Percentiles rank a stretch among this genome's conserved stretches.
Evolutionary conservation across 140 eudicot species (phyloP).

Genomic region (Flaveria floridana): DNA sequence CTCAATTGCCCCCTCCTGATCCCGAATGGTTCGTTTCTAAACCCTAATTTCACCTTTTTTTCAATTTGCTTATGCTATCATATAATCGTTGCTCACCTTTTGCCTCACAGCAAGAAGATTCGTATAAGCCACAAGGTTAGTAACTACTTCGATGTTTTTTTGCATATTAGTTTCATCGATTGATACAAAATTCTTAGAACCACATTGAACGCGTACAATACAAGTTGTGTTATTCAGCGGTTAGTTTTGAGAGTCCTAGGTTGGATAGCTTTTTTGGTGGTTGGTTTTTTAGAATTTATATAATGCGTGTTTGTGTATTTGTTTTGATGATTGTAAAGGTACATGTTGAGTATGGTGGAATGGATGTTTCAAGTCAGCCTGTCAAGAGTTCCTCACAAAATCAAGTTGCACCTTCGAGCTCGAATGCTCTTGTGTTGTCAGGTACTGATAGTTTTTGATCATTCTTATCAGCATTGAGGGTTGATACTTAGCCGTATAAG

Average conservation of each 20-base stretch:
- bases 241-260: background rate
- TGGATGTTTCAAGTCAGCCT: slow-evolving; percentile 37
- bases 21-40: slow-evolving; percentile 48
- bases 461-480: slow-evolving; percentile 13
- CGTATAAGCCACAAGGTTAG: slow-evolving; percentile 82
- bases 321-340: slow-evolving; percentile 40
- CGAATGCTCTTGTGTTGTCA: slow-evolving; percentile 71
- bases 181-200: background rate
- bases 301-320: background rate
- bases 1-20: slow-evolving; percentile 78
- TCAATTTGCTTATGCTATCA: background rate
- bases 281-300: background rate
- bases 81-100: slow-evolving; percentile 11
- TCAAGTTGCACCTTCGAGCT: slow-evolving; percentile 45
- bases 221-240: background rate
- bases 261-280: background rate
- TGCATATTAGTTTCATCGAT: slow-evolving; percentile 8
- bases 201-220: background rate
- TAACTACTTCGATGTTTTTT: slow-evolving; percentile 3
- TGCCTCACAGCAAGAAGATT: slow-evolving; percentile 75
- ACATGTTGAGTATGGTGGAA: slow-evolving; percentile 63
- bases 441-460: slow-evolving; percentile 39
- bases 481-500: background rate
- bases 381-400: slow-evolving; percentile 34
- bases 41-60: slow-evolving; percentile 25